Percentiles rank a stretch among this genome's conserved stretches.
These are phyloP conservation scores for Fusarium penzigii DNA, from an alignment of 2,329 filamentous ascomycete genomes.

Conservation along the genomic window DNA sequence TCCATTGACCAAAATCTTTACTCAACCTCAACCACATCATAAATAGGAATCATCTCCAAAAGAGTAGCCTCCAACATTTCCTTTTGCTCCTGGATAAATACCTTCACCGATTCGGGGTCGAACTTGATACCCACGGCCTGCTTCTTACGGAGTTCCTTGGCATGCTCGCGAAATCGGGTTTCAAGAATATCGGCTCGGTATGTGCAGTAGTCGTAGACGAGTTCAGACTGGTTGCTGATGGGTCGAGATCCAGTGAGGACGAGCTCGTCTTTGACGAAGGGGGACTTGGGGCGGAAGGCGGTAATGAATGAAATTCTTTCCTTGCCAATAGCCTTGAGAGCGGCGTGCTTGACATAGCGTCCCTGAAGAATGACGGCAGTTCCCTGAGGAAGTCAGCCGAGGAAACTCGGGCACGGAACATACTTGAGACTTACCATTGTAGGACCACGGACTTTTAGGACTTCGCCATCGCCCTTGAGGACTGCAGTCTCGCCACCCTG, in stretches of 20 bases:
- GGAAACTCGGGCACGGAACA: not conserved
- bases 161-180: constrained; percentile 43
- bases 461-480: constrained; percentile 52
- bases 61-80: constrained; percentile 26
- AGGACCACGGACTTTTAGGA: constrained; percentile 60
- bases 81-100: constrained; percentile 25
- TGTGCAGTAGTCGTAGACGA: constrained; percentile 11
- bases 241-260: constrained; percentile 60
- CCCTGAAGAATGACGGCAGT: constrained; percentile 67
- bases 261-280: constrained; percentile 58
- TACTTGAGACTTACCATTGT: constrained; percentile 49
- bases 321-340: constrained; percentile 56
- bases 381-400: constrained; percentile 42
- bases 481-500: constrained; percentile 65
- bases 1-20: not conserved
- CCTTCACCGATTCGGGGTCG: constrained; percentile 11
- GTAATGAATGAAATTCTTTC: constrained; percentile 69
- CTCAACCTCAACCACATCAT: constrained; percentile 8
- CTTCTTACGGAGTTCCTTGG: constrained; percentile 11
- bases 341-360: constrained; percentile 66
- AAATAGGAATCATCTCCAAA: constrained; percentile 14
- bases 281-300: constrained; percentile 60
- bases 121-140: constrained; percentile 15
- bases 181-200: constrained; percentile 43
- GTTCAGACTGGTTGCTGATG: constrained; percentile 43